phyloP scores from a whole-genome alignment of 1,284 basidiomycete genomes.

The Microbotryum saponariae region DNA sequence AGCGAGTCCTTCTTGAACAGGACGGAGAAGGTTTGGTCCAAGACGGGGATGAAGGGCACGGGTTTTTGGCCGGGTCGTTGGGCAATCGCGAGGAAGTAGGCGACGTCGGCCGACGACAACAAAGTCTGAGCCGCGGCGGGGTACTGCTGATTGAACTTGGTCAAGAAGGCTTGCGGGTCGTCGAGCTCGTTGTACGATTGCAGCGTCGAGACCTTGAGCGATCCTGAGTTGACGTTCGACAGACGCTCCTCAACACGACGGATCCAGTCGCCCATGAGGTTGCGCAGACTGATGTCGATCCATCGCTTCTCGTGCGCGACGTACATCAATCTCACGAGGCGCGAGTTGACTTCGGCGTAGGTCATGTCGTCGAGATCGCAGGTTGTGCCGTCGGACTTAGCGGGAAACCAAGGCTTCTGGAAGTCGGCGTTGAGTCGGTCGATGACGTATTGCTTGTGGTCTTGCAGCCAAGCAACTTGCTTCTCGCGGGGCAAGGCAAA shows the following conservation, averaged over 20 bases:
- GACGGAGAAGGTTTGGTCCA: constrained; percentile 86
- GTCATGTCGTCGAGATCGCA: constrained; percentile 93
- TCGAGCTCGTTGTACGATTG: constrained; percentile 82
- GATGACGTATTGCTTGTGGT: constrained; percentile 84
- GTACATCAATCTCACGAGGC: constrained; percentile 89
- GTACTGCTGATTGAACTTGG: constrained; percentile 75
- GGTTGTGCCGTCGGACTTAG: constrained; percentile 80
- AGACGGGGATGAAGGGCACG: constrained; percentile 94
- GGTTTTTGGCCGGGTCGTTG: constrained; percentile 96
- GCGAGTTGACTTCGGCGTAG: constrained; percentile 87
- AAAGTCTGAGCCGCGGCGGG: constrained; percentile 74
- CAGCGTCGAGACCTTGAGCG: constrained; percentile 71
- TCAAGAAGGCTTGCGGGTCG: constrained; percentile 67
- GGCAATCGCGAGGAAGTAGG: constrained; percentile 89
- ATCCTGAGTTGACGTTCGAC: constrained; percentile 74
- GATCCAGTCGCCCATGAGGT: constrained; percentile 93
- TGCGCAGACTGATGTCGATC: constrained; percentile 89
- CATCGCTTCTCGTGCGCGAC: constrained; percentile 84
- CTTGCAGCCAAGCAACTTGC: constrained; percentile 74
- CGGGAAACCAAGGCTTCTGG: constrained; percentile 72
- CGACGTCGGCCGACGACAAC: constrained; percentile 88
- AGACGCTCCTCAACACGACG: constrained; percentile 94
- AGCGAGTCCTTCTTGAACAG: constrained; percentile 82
- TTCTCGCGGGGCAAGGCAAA: constrained; percentile 95
- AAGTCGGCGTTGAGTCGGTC: constrained; percentile 89